Conservation (phyloP, 1,284 basidiomycete species). For the Chalciporus sp. region DNA sequence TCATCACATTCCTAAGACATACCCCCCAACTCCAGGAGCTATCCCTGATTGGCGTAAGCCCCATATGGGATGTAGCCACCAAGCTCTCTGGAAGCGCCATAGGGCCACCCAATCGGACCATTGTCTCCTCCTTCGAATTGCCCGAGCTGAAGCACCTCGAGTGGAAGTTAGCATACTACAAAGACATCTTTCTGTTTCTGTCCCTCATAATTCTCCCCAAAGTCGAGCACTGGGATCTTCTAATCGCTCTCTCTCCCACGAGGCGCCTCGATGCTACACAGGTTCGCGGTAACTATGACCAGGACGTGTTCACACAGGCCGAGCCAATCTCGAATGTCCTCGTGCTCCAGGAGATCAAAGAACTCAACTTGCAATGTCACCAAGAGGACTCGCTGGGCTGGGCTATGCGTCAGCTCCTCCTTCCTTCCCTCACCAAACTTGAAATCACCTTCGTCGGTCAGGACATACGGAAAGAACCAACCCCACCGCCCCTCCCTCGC, state of each 20-base stretch:
- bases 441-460: slow-evolving; percentile 41
- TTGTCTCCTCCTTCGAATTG: slow-evolving; percentile 29
- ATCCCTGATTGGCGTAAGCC: slow-evolving; percentile 42
- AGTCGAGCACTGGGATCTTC: slow-evolving; percentile 36
- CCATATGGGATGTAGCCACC: slow-evolving; percentile 39
- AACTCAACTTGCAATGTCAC: slow-evolving; percentile 44
- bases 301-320: slow-evolving; percentile 22
- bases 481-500: slow-evolving; percentile 32
- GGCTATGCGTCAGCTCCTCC: slow-evolving; percentile 43
- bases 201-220: slow-evolving; percentile 31
- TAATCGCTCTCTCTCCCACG: slow-evolving; percentile 30
- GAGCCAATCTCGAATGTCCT: slow-evolving; percentile 36
- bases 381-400: slow-evolving; percentile 41
- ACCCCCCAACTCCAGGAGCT: slow-evolving; percentile 45
- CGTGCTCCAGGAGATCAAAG: slow-evolving; percentile 37
- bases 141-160: slow-evolving; percentile 26
- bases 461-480: slow-evolving; percentile 21
- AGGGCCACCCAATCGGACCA: slow-evolving; percentile 2
- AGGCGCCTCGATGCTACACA: slow-evolving; percentile 31
- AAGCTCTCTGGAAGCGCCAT: slow-evolving; percentile 5
- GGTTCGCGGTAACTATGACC: slow-evolving; percentile 36
- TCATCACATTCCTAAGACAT: slow-evolving; percentile 39
- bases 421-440: slow-evolving; percentile 46
- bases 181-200: slow-evolving; percentile 35
- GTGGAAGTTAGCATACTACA: slow-evolving; percentile 34